These are phyloP conservation scores for Aspergillus ochraceus DNA, from an alignment of 2,329 filamentous ascomycete genomes.

Conservation along the genomic window DNA sequence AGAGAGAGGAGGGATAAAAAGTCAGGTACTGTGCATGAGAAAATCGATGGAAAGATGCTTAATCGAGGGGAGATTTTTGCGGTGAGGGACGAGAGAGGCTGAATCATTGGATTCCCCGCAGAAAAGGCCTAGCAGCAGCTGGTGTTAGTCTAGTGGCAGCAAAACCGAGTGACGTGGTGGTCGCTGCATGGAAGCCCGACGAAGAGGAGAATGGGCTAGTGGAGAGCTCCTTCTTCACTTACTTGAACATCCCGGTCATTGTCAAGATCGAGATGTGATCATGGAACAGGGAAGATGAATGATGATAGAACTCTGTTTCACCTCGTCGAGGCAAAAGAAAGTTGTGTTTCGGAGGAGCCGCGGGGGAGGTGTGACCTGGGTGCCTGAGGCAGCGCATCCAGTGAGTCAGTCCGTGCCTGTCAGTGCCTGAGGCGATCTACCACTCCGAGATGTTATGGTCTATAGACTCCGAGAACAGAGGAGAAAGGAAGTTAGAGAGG, in stretches of 20 bases:
- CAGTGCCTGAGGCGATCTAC: background rate
- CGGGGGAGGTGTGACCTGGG: background rate
- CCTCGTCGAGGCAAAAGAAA: background rate
- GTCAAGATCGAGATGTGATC: background rate
- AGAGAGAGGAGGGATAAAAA: background rate
- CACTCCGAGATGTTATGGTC: too few species aligned
- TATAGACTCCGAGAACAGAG: too few species aligned
- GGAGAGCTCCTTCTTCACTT: background rate
- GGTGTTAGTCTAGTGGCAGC: constrained; percentile 1
- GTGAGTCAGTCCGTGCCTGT: background rate
- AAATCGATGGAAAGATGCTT: constrained; percentile 4
- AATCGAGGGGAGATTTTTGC: constrained; percentile 16
- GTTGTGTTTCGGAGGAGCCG: background rate
- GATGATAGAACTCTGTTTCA: background rate
- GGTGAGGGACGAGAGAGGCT: constrained; percentile 15
- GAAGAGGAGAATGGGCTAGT: constrained; percentile 1
- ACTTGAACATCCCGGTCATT: background rate
- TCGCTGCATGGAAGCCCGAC: constrained; percentile 32
- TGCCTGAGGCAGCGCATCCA: background rate
- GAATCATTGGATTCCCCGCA: constrained; percentile 18
- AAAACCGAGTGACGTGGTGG: constrained; percentile 26
- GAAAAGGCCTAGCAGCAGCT: background rate
- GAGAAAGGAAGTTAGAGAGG: too few species aligned
- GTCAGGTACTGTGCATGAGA: constrained; percentile 18
- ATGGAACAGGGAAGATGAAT: background rate